Percentiles rank a stretch among this genome's conserved stretches.
phyloP scores from a whole-genome alignment of 2,329 filamentous ascomycete species.

The Neonectria sp. region DNA sequence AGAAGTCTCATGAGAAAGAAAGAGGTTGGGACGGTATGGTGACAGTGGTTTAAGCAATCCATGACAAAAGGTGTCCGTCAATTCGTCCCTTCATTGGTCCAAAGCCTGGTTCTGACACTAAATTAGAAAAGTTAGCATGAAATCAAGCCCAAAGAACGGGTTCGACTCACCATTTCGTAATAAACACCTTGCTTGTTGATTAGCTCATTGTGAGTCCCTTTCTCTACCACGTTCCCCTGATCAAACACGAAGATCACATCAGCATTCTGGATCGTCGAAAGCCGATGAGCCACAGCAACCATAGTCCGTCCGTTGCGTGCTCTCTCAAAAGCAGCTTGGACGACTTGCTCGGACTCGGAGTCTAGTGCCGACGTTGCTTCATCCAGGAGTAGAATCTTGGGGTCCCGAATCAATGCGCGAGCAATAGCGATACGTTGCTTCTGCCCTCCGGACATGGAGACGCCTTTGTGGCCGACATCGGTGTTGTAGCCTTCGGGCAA shows the following conservation, averaged over 20 bases:
- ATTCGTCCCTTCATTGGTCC: slow-evolving; percentile 26
- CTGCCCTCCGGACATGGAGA: slow-evolving; percentile 68
- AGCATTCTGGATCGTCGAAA: slow-evolving; percentile 59
- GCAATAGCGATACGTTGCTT: slow-evolving; percentile 70
- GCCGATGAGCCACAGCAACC: slow-evolving; percentile 59
- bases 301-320: slow-evolving; percentile 54
- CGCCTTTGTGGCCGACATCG: slow-evolving; percentile 68
- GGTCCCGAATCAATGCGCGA: slow-evolving; percentile 66
- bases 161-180: slow-evolving; percentile 37
- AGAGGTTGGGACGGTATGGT: background rate
- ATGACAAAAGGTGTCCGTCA: background rate
- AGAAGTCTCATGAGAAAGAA: background rate
- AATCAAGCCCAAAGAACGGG: background rate
- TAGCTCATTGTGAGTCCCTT: slow-evolving; percentile 54
- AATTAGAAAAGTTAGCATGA: slow-evolving; percentile 7
- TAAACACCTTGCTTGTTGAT: slow-evolving; percentile 37
- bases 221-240: slow-evolving; percentile 58
- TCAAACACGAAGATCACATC: slow-evolving; percentile 62
- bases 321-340: slow-evolving; percentile 69
- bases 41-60: background rate
- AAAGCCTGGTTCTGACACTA: slow-evolving; percentile 43
- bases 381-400: slow-evolving; percentile 74
- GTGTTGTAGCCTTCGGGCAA: slow-evolving; percentile 66
- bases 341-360: slow-evolving; percentile 67
- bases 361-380: slow-evolving; percentile 79